Evolutionary conservation across 129 eudicot species (phyloP), one percentile per base, ranked within the genome.

Genomic region (Deinandra increscens): DNA sequence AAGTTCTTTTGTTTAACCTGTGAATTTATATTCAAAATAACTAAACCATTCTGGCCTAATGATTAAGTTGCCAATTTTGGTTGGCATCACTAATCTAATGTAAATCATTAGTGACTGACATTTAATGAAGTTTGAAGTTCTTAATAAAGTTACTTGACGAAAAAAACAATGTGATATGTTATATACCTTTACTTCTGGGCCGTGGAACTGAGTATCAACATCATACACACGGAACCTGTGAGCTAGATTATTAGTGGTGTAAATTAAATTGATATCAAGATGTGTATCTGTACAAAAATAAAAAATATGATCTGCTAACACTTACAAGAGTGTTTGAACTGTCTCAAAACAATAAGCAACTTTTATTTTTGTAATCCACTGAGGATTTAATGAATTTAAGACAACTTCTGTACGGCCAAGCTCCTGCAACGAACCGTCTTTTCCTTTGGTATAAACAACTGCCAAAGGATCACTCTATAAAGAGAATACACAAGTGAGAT

Each of bases 391-490:
- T 39, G 96, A 88, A 69, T 91, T 91, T 61, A 86, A 36, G 23
- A 88, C 84, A 39, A 88, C 91, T 84, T 91, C 96, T 44, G 97
- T 91, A 9, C 97, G 94, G 0, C 85, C 94, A 84, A 91, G 72
- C 85, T 91, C 97, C 80, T 86, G 88, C 61, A 91, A 81, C 15
- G 81, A 46, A 65, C 91, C 91, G 26, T 88, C 96, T 60, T 73
- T 81, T 84, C 81, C 86, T 84, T 82, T 91, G 46, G 66, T 71
- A 77, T 82, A 91, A 58, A 88, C 77, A 61, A 88, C 84, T 37
- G 87, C 95, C 84, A 91, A 84, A 58, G 98, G 98, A 83, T 91
- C 96, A 79, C 98, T 91, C 98, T 91, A 62, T 60, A 80, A 64
- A 79, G 64, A 44, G 55, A 79, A 42, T 14, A 72, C 70, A 75